Conservation (phyloP, 176 grass and related monocot genomes). For the Thalia dealbata region DNA sequence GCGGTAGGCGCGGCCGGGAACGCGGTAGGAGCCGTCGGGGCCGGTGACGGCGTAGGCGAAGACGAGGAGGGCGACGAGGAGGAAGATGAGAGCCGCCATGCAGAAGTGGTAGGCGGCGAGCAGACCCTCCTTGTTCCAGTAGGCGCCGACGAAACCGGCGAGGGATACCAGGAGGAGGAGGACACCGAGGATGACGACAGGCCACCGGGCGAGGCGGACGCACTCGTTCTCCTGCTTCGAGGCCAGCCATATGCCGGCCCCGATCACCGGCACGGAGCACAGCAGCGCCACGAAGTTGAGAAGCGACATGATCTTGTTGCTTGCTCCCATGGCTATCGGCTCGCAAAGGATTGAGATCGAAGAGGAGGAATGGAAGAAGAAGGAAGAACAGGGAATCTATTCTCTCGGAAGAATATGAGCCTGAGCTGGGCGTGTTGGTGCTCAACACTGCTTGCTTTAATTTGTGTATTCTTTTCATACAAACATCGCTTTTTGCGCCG, state of each 20-base stretch:
- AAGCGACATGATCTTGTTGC: constrained; percentile 90
- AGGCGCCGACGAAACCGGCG: constrained; percentile 54
- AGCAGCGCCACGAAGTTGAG: constrained; percentile 63
- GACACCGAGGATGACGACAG: constrained; percentile 36
- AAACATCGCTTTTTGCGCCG: neutral
- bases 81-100: constrained; percentile 60
- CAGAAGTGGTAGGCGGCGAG: constrained; percentile 86
- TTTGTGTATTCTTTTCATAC: neutral
- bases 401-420: neutral
- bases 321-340: constrained; percentile 38
- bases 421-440: neutral
- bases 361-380: neutral
- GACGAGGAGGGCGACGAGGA: constrained; percentile 55
- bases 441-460: neutral
- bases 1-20: constrained; percentile 37
- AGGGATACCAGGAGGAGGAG: constrained; percentile 81
- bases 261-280: constrained; percentile 57
- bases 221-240: constrained; percentile 56
- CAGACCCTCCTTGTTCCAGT: constrained; percentile 59
- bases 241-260: constrained; percentile 57
- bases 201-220: constrained; percentile 49
- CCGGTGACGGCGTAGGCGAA: constrained; percentile 68
- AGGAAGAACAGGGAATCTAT: neutral
- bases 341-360: neutral
- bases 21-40: constrained; percentile 29